phyloP scores from a whole-genome alignment of 495 filamentous ascomycete species.

The Letharia columbiana region DNA sequence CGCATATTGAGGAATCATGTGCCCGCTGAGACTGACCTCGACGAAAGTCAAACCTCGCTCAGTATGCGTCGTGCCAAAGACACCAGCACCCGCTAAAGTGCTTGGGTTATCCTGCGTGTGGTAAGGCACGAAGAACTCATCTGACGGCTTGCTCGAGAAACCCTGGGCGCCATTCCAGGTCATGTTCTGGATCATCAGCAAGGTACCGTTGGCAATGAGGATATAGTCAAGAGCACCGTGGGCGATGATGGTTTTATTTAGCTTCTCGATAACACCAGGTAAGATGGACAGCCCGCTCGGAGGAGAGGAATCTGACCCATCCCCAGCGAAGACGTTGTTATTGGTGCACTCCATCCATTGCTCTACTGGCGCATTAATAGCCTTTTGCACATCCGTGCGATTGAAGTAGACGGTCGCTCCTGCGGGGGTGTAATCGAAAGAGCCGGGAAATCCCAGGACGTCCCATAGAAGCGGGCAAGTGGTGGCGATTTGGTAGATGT shows the following conservation, averaged over 20 bases:
- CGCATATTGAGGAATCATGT: constrained; percentile 53
- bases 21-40: constrained; percentile 50
- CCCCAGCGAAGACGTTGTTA: constrained; percentile 47
- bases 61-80: constrained; percentile 51
- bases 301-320: constrained; percentile 34
- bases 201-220: constrained; percentile 54
- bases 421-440: constrained; percentile 38
- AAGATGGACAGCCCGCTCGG: constrained; percentile 46
- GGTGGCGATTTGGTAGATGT: constrained; percentile 65
- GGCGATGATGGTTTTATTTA: constrained; percentile 58
- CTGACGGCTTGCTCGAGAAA: constrained; percentile 49
- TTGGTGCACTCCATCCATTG: constrained; percentile 54
- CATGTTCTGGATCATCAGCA: constrained; percentile 76
- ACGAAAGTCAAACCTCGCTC: constrained; percentile 65
- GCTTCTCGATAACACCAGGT: constrained; percentile 62
- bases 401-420: constrained; percentile 68
- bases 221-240: constrained; percentile 59
- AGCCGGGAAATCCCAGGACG: constrained; percentile 64
- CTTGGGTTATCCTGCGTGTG: constrained; percentile 36
- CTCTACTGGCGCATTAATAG: constrained; percentile 59
- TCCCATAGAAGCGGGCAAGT: constrained; percentile 69
- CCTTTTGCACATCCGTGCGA: constrained; percentile 61
- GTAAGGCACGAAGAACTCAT: constrained; percentile 59
- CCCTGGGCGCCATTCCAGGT: constrained; percentile 68
- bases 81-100: constrained; percentile 43